A percentile compares a stretch with the other conserved stretches of the same genome.
Conservation (phyloP, 768 basidiomycete genomes). For the Hortiboletus campestris region DNA sequence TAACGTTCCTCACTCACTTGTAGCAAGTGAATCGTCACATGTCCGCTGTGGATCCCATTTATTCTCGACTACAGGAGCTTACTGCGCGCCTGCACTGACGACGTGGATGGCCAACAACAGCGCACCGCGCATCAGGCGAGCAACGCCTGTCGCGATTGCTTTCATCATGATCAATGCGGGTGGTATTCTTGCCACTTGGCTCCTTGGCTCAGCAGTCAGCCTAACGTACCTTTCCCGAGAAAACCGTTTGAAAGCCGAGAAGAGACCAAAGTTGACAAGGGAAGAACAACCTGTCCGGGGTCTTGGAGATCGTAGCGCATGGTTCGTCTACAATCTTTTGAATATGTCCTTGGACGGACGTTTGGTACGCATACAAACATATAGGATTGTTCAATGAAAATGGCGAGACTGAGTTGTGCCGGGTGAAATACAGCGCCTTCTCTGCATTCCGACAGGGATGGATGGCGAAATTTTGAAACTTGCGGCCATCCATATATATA, state of each 20-base stretch:
- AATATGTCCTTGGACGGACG: not conserved
- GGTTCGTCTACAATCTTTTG: constrained; percentile 52
- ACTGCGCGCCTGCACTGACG: constrained; percentile 50
- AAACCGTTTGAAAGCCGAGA: constrained; percentile 45
- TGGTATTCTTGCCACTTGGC: constrained; percentile 62
- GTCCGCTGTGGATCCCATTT: constrained; percentile 57
- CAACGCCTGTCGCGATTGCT: constrained; percentile 55
- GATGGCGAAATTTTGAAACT: too few species aligned
- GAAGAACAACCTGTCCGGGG: constrained; percentile 37
- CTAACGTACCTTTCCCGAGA: constrained; percentile 37
- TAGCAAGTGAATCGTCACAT: constrained; percentile 3
- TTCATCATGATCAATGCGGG: constrained; percentile 59
- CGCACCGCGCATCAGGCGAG: constrained; percentile 53
- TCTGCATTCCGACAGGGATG: too few species aligned
- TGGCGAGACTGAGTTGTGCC: too few species aligned
- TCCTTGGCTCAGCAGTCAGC: constrained; percentile 37
- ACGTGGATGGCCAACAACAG: constrained; percentile 66
- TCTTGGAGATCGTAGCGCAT: constrained; percentile 50
- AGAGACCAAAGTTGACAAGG: constrained; percentile 30
- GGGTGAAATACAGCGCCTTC: too few species aligned
- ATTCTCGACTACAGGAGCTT: constrained; percentile 52
- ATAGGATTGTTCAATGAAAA: not conserved
- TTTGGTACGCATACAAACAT: not conserved
- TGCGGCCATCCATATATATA: too few species aligned
- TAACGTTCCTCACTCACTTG: not conserved